Evolutionary conservation across 2,329 filamentous ascomycete genomes (phyloP).

Genomic region (Alternaria conjuncta): DNA sequence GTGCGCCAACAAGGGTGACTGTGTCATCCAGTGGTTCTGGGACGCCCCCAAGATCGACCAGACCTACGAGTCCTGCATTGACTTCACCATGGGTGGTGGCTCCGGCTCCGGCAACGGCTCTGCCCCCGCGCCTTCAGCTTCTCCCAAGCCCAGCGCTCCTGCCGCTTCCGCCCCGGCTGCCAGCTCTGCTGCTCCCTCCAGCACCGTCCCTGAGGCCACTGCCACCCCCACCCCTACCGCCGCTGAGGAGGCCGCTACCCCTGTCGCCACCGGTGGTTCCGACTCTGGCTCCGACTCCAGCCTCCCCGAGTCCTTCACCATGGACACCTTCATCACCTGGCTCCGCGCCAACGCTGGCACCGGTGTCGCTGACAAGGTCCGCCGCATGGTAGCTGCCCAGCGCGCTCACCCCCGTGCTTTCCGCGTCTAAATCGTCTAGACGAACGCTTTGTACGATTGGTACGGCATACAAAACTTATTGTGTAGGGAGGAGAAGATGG

Average conservation of each 20-base stretch:
- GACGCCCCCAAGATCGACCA: slow-evolving; percentile 62
- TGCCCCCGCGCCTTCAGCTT: slow-evolving; percentile 14
- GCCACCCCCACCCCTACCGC: slow-evolving; percentile 14
- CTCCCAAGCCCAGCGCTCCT: slow-evolving; percentile 14
- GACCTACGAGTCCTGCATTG: slow-evolving; percentile 69
- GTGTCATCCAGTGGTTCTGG: slow-evolving; percentile 70
- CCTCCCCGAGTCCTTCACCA: slow-evolving; percentile 41
- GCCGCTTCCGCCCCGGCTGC: slow-evolving; percentile 8
- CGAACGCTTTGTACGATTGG: not conserved
- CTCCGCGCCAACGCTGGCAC: slow-evolving; percentile 36
- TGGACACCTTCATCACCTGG: slow-evolving; percentile 44
- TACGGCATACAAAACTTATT: not conserved
- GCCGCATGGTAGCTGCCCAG: slow-evolving; percentile 30
- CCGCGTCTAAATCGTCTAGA: slow-evolving; percentile 18
- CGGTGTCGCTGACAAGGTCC: slow-evolving; percentile 28
- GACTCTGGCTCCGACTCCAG: slow-evolving; percentile 14
- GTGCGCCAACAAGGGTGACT: slow-evolving; percentile 58
- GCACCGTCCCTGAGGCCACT: slow-evolving; percentile 14
- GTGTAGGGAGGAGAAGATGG: slow-evolving; percentile 1
- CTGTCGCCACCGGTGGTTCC: slow-evolving; percentile 18
- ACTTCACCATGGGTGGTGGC: slow-evolving; percentile 58
- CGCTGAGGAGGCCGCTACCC: slow-evolving; percentile 7
- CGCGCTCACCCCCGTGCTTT: slow-evolving; percentile 39
- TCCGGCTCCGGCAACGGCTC: slow-evolving; percentile 24
- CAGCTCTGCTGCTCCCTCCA: slow-evolving; percentile 17